A percentile compares a stretch with the other conserved stretches of the same genome.
phyloP scores from a whole-genome alignment of 2,329 filamentous ascomycete species.

The Claviceps capensis region DNA sequence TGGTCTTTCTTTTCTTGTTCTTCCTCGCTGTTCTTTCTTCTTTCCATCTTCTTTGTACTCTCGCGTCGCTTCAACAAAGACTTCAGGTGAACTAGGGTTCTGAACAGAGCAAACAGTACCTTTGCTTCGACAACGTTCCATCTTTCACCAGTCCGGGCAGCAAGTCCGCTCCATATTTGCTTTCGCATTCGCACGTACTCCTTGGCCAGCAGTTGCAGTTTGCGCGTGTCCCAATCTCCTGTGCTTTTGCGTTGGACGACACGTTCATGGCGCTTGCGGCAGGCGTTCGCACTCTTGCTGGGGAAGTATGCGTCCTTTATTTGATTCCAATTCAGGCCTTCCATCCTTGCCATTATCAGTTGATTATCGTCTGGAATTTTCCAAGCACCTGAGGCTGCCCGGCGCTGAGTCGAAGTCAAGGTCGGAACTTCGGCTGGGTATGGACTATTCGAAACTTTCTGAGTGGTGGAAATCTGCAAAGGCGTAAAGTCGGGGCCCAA shows the following conservation, averaged over 20 bases:
- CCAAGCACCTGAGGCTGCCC: slow-evolving; percentile 56
- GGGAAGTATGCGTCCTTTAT: slow-evolving; percentile 68
- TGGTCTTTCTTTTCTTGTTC: not conserved
- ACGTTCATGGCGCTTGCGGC: slow-evolving; percentile 77
- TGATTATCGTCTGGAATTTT: slow-evolving; percentile 59
- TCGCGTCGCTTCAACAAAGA: not conserved
- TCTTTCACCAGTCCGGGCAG: slow-evolving; percentile 64
- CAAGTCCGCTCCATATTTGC: slow-evolving; percentile 69
- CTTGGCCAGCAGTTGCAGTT: slow-evolving; percentile 59
- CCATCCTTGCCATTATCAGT: slow-evolving; percentile 56
- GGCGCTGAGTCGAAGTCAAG: slow-evolving; percentile 33
- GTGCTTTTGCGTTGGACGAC: slow-evolving; percentile 62
- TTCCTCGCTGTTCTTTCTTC: not conserved
- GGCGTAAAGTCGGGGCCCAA: slow-evolving; percentile 18
- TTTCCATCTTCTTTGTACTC: not conserved
- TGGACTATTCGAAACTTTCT: slow-evolving; percentile 23
- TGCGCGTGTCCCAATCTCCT: slow-evolving; percentile 66
- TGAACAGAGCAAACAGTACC: slow-evolving; percentile 22
- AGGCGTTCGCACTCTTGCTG: slow-evolving; percentile 67
- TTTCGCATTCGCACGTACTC: slow-evolving; percentile 69
- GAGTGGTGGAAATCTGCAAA: slow-evolving; percentile 7
- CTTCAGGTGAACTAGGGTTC: not conserved
- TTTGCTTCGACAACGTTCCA: slow-evolving; percentile 58
- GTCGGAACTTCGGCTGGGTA: slow-evolving; percentile 22
- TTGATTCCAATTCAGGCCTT: slow-evolving; percentile 71